Percentiles rank a stretch among this genome's conserved stretches.
These are phyloP conservation scores for Xylaria sp. DNA, from an alignment of 2,329 filamentous ascomycete genomes.

Conservation along the genomic window DNA sequence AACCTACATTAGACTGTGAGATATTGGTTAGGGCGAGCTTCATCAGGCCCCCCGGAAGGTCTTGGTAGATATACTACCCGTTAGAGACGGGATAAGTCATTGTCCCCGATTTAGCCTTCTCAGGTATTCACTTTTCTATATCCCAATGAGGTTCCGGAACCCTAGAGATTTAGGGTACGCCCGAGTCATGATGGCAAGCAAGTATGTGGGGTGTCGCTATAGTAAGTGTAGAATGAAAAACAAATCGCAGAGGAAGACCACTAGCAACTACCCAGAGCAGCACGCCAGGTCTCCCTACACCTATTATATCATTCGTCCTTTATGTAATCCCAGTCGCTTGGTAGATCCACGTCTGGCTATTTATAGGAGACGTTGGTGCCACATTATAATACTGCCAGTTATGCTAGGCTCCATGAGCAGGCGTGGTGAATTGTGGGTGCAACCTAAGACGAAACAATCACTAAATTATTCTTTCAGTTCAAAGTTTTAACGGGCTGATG, in stretches of 20 bases:
- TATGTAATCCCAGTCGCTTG: background rate
- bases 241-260: background rate
- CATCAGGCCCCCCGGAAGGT: background rate
- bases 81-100: background rate
- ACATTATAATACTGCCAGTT: background rate
- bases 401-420: background rate
- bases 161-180: background rate
- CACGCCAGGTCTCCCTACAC: conserved; percentile 7
- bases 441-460: background rate
- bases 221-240: conserved; percentile 2
- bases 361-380: conserved; percentile 2
- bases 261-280: background rate
- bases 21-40: background rate
- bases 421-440: background rate
- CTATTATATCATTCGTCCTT: background rate
- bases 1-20: background rate
- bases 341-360: conserved; percentile 4
- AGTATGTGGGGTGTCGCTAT: conserved; percentile 4
- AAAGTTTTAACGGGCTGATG: background rate
- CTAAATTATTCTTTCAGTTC: conserved; percentile 13
- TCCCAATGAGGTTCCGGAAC: background rate
- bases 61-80: background rate
- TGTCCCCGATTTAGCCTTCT: background rate
- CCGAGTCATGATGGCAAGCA: conserved; percentile 26
- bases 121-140: background rate